A percentile compares a stretch with the other conserved stretches of the same genome.
Conservation (phyloP, 2,329 filamentous ascomycete species). For the Fonsecaea multimorphosa region DNA sequence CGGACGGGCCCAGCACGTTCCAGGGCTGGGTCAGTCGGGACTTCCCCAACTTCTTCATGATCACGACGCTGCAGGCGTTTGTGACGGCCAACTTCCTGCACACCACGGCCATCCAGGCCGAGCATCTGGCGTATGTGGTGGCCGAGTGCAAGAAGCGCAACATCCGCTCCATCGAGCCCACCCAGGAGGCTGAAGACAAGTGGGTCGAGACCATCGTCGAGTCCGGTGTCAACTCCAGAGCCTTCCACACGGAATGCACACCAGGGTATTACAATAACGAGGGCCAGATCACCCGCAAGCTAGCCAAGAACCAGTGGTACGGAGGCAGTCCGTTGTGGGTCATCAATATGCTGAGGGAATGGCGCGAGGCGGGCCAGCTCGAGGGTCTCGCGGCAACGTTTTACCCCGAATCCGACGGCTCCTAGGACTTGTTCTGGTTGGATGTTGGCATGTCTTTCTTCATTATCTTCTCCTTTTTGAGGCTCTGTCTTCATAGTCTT, state of each 20-base stretch:
- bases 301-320: neutral
- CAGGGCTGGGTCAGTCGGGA: slow-evolving; percentile 30
- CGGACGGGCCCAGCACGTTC: slow-evolving; percentile 27
- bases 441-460: neutral
- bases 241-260: slow-evolving; percentile 31
- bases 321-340: neutral
- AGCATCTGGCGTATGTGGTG: slow-evolving; percentile 32
- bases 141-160: slow-evolving; percentile 20
- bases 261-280: slow-evolving; percentile 36
- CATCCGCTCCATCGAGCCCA: slow-evolving; percentile 30
- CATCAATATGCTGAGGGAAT: neutral
- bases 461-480: neutral
- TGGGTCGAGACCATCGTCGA: slow-evolving; percentile 31
- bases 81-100: slow-evolving; percentile 33
- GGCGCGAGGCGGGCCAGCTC: neutral
- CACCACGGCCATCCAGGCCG: slow-evolving; percentile 31
- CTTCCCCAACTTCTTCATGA: slow-evolving; percentile 35
- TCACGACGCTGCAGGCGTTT: slow-evolving; percentile 30
- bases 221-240: slow-evolving; percentile 8
- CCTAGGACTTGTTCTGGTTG: neutral
- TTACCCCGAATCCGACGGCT: neutral
- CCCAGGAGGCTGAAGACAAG: slow-evolving; percentile 27
- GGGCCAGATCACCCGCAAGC: slow-evolving; percentile 6
- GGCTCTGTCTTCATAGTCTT: neutral
- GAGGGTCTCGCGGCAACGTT: neutral